These are phyloP conservation scores for Eucalyptus pauciflora DNA, from an alignment of 345 rosid species.

Conservation along the genomic window DNA sequence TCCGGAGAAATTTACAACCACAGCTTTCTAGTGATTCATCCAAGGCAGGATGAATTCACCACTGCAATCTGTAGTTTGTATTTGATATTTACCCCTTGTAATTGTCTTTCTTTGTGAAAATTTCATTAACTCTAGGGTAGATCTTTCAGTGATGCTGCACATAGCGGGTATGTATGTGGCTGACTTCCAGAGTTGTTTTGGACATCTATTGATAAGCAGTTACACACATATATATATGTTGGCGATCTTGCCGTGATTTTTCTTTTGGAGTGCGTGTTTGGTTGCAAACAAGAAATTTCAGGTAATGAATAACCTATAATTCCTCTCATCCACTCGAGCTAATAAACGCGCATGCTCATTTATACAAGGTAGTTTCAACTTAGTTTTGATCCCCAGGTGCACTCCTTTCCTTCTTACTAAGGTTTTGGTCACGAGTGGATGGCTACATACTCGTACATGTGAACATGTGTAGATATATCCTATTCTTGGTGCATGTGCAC, in stretches of 20 bases:
- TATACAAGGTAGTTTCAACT: background rate
- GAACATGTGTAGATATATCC: background rate
- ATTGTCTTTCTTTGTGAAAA: background rate
- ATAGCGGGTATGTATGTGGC: background rate
- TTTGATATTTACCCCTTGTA: background rate
- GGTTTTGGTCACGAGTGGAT: background rate
- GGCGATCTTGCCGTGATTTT: background rate
- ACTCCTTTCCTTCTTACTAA: background rate
- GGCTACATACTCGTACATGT: background rate
- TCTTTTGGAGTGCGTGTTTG: background rate
- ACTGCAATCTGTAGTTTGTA: background rate
- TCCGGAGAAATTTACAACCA: slow-evolving; percentile 59
- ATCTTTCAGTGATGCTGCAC: background rate
- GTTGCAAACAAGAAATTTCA: background rate
- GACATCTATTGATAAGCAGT: background rate
- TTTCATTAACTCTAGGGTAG: background rate
- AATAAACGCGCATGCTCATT: background rate
- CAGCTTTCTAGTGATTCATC: slow-evolving; percentile 32
- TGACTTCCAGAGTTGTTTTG: background rate
- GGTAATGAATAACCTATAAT: background rate
- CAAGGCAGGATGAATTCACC: slow-evolving; percentile 7
- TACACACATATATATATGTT: background rate
- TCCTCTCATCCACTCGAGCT: background rate
- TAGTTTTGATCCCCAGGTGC: background rate
- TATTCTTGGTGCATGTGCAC: background rate